These are phyloP conservation scores for Trichoderma sp. DNA, from an alignment of 2,329 filamentous ascomycete genomes.

Conservation along the genomic window DNA sequence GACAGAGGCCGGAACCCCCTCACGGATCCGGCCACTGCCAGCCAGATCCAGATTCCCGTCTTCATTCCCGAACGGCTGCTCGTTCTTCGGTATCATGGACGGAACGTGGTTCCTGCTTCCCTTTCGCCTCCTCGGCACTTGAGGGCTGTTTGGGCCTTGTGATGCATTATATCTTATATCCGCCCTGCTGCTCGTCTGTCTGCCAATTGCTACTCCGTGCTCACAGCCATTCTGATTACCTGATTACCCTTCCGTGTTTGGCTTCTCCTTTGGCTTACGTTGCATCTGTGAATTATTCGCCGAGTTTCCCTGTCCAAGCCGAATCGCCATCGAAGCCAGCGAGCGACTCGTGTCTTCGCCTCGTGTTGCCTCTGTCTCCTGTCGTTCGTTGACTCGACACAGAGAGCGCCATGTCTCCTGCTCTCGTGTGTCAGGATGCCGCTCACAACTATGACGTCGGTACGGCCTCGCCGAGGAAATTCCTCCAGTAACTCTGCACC, in stretches of 20 bases:
- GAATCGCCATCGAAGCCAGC: background rate
- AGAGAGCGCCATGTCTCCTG: constrained; percentile 16
- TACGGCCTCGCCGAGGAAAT: background rate
- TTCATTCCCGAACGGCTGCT: constrained; percentile 3
- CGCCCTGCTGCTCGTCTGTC: constrained; percentile 3
- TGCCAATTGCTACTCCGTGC: background rate
- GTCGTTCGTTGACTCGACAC: background rate
- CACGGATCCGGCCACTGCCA: background rate
- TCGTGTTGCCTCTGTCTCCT: background rate
- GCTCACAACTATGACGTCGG: constrained; percentile 25
- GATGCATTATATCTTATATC: constrained; percentile 2
- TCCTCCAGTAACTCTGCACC: background rate
- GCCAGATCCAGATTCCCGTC: background rate
- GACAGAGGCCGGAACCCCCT: constrained; percentile 3
- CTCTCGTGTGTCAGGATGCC: constrained; percentile 15
- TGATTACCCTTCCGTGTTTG: too few species aligned
- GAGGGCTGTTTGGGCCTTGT: background rate
- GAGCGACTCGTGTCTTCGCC: background rate
- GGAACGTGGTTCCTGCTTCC: background rate
- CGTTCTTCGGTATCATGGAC: constrained; percentile 1
- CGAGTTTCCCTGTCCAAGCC: background rate
- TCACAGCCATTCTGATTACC: background rate
- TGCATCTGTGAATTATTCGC: background rate
- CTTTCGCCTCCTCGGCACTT: constrained; percentile 11
- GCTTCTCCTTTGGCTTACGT: background rate